These are phyloP conservation scores for Hypoxylon fuscum DNA, from an alignment of 495 filamentous ascomycete species.

Conservation along the genomic window DNA sequence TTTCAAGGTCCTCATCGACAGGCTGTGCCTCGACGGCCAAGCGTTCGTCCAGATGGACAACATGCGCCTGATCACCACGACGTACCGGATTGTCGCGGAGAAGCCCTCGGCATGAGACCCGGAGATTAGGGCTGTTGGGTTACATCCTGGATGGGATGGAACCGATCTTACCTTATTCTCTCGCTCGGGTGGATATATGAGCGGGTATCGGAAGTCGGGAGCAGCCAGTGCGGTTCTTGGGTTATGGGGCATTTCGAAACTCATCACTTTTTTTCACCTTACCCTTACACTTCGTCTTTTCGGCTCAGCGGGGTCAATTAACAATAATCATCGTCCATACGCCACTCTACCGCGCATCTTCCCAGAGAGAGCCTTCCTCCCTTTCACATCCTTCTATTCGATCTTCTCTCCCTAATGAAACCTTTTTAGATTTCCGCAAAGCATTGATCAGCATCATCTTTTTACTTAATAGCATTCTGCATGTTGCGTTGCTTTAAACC, in stretches of 20 bases:
- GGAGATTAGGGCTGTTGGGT: too few species aligned
- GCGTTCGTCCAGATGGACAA: constrained; percentile 71
- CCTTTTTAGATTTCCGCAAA: constrained; percentile 27
- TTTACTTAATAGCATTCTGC: constrained; percentile 39
- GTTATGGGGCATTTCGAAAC: constrained; percentile 21
- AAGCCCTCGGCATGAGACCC: constrained; percentile 56
- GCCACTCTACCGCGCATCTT: constrained; percentile 7
- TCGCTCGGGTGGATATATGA: constrained; percentile 8
- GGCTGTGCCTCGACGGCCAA: constrained; percentile 67
- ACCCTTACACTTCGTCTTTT: not conserved
- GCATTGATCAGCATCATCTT: constrained; percentile 36
- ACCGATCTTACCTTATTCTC: too few species aligned
- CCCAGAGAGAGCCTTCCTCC: not conserved
- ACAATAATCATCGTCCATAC: constrained; percentile 4
- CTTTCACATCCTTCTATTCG: constrained; percentile 23
- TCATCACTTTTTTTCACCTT: not conserved
- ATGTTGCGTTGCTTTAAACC: constrained; percentile 30
- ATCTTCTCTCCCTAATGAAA: constrained; percentile 32
- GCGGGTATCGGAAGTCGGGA: constrained; percentile 13
- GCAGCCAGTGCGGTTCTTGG: constrained; percentile 16
- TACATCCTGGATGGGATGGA: too few species aligned
- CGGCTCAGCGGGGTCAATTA: not conserved
- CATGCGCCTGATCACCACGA: constrained; percentile 67
- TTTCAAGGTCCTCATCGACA: constrained; percentile 70
- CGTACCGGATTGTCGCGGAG: constrained; percentile 68